phyloP scores from a whole-genome alignment of 1,284 basidiomycete genomes.

The Tranzscheliella williamsii region DNA sequence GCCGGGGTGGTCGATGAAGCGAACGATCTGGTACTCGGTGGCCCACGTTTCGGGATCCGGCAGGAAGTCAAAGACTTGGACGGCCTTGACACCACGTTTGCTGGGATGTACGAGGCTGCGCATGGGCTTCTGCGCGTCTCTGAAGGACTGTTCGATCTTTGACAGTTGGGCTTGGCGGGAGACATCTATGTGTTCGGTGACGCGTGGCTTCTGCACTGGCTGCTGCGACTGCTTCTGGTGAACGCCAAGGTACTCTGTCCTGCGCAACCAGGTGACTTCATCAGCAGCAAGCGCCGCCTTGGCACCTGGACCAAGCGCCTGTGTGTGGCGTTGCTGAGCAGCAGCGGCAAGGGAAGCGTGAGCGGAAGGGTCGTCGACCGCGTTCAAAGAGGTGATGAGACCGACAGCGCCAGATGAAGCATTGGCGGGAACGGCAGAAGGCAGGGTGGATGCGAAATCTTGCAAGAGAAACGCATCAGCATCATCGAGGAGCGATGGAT shows the following conservation, averaged over 20 bases:
- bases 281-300: conserved; percentile 36
- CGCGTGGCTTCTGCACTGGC: conserved; percentile 28
- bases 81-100: conserved; percentile 52
- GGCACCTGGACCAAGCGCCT: conserved; percentile 35
- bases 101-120: conserved; percentile 46
- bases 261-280: conserved; percentile 57
- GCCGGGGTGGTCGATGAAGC: conserved; percentile 55
- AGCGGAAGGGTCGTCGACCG: conserved; percentile 17
- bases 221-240: conserved; percentile 47
- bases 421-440: conserved; percentile 10
- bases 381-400: conserved; percentile 27
- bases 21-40: conserved; percentile 55
- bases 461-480: conserved; percentile 56
- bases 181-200: conserved; percentile 40
- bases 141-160: conserved; percentile 54
- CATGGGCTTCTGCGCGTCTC: conserved; percentile 44
- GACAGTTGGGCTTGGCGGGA: conserved; percentile 50
- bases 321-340: conserved; percentile 35
- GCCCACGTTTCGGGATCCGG: conserved; percentile 60
- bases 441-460: conserved; percentile 40
- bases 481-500: conserved; percentile 34
- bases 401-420: conserved; percentile 21
- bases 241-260: conserved; percentile 57
- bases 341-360: conserved; percentile 25
- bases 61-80: conserved; percentile 53